Evolutionary conservation across 305 asterid genomes (phyloP).

Genomic region (Fraxinus sp.): DNA sequence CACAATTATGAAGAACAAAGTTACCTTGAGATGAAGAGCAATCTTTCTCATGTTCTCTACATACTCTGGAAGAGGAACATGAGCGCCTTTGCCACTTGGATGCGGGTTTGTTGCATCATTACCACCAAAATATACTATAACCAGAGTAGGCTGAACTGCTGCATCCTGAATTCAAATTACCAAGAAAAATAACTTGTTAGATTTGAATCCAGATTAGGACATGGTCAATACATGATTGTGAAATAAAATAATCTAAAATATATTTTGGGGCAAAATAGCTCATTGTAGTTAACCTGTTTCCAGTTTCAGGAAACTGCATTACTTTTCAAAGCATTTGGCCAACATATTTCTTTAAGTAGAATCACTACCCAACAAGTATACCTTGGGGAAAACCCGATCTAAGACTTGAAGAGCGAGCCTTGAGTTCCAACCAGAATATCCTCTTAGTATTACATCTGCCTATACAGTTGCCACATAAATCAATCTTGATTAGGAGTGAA

Average conservation of each 20-base stretch:
- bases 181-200: not conserved
- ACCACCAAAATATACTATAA: slow-evolving; percentile 80
- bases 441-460: slow-evolving; percentile 80
- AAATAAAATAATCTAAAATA: not conserved
- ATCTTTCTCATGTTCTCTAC: slow-evolving; percentile 74
- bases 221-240: not conserved
- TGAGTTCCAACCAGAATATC: slow-evolving; percentile 91
- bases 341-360: not conserved
- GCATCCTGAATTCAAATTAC: slow-evolving; percentile 48
- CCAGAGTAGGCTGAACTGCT: slow-evolving; percentile 70
- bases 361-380: slow-evolving; percentile 21
- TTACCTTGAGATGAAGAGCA: slow-evolving; percentile 70
- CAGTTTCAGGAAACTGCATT: not conserved
- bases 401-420: slow-evolving; percentile 66
- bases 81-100: slow-evolving; percentile 64
- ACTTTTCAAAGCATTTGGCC: not conserved
- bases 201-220: not conserved
- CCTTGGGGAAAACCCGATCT: slow-evolving; percentile 77
- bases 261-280: not conserved
- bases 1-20: not conserved
- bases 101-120: slow-evolving; percentile 69
- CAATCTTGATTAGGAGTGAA: not conserved
- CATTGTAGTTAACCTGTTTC: not conserved
- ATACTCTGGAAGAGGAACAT: slow-evolving; percentile 83
- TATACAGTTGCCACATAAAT: slow-evolving; percentile 19